Base-by-base conservation (phyloP, 768 basidiomycete species). In the Auriscalpium orientale region DNA sequence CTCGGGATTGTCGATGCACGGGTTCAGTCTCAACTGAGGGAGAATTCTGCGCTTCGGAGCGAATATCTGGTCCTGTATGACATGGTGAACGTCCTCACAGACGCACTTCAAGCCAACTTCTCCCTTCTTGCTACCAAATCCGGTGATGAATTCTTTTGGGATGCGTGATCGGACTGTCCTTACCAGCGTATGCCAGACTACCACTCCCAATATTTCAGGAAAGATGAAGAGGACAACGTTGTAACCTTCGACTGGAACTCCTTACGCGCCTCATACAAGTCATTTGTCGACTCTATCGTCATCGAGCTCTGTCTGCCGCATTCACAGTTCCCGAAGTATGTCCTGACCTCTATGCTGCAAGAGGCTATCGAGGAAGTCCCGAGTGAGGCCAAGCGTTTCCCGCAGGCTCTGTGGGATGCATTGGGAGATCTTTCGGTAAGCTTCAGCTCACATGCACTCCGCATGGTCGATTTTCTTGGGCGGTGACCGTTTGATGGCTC, bases 261-360 rank as follows among this genome's bases (percentile, higher is more conserved):
- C 51, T 68, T 89, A 58, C 80, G 81, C 61, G 75, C 75, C 34
- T 84, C 84, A 20, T 82, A 86, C 62, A 77, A 78, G 62, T 92
- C 91, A 4, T 91, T 90, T 71, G 69, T 91, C 49, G 90, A 91
- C 68, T 89, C 88, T 0, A 87, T 91, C 56, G 79, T 93, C 58
- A 80, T 92, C 56, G 91, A 93, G 65, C 70, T 93, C 7, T 88
- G 85, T 63, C 84, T 92, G 59, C 90, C 91, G 6, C 72, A 75
- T 48, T 83, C 83, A 3, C 73, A 76, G 0, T 88, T 87, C 68
- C 85, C 88, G 5, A 81, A 79, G 65, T 75, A 77, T 51, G 73
- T 91, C 45, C 66, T 93, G 22, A 82, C 81, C 62, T 76, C 81
- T 55, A 77, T 89, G 28, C 74, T 93, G 28, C 79, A 77, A 51